Evolutionary conservation across 1,284 basidiomycete species (phyloP).

Genomic region (Fomitopsis pinicola): DNA sequence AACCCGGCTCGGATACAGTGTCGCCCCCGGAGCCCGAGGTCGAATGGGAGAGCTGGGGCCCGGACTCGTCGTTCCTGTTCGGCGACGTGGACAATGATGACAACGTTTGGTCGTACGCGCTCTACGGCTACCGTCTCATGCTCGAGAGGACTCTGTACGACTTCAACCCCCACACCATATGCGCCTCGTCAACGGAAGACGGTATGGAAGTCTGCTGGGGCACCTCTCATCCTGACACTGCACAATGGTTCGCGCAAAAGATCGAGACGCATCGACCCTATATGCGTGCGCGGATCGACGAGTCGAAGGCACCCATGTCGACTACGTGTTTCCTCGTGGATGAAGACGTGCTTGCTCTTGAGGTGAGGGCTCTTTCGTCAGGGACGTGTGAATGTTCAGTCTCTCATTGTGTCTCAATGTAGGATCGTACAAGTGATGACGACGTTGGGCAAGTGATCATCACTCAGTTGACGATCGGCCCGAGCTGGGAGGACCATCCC

Average conservation of each 20-base stretch:
- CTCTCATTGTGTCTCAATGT: not conserved
- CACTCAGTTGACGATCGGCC: not conserved
- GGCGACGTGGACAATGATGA: not conserved
- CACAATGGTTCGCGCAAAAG: not conserved
- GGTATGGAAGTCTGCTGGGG: not conserved
- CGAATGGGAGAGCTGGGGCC: not conserved
- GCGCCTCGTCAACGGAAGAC: not conserved
- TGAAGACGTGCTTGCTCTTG: not conserved
- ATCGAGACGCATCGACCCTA: not conserved
- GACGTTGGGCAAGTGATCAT: not conserved
- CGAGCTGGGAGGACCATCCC: not conserved
- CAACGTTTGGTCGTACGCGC: not conserved
- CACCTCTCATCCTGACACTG: not conserved
- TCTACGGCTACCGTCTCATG: constrained; percentile 1
- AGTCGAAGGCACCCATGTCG: not conserved
- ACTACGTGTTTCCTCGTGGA: not conserved
- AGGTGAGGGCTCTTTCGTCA: not conserved
- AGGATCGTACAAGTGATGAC: not conserved
- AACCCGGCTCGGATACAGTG: not conserved
- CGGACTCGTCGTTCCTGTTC: not conserved
- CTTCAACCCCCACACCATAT: not conserved
- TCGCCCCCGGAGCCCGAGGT: not conserved
- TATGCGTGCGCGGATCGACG: not conserved
- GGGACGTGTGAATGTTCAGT: not conserved
- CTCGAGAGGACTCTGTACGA: not conserved